Conservation (phyloP, 2,329 filamentous ascomycete species). For the Fusarium floridanum region DNA sequence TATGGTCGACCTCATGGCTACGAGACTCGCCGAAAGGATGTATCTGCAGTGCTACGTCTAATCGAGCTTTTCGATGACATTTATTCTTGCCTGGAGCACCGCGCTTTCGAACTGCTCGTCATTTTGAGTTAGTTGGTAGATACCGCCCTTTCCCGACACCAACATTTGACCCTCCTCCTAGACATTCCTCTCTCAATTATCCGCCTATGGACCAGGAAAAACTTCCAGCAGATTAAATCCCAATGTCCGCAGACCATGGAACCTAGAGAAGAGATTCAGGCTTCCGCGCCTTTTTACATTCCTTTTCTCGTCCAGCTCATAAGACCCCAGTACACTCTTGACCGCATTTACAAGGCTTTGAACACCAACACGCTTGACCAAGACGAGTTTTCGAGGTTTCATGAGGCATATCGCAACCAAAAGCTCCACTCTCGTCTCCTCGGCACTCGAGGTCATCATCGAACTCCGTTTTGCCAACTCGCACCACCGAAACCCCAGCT, state of each 20-base stretch:
- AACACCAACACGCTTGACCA: background rate
- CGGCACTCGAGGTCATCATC: background rate
- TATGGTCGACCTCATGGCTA: background rate
- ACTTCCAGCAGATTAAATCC: background rate
- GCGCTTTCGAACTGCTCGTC: conserved; percentile 9
- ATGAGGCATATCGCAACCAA: background rate
- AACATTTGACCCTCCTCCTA: background rate
- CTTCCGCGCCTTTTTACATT: conserved; percentile 2
- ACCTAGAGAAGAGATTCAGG: conserved; percentile 11
- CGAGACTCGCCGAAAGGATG: background rate
- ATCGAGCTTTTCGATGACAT: background rate
- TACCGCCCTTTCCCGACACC: background rate
- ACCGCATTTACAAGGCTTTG: background rate
- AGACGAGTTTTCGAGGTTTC: background rate
- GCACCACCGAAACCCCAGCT: background rate
- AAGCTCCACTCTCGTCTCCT: background rate
- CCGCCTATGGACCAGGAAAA: background rate
- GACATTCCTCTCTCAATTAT: conserved; percentile 5
- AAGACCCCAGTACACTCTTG: background rate
- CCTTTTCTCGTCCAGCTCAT: conserved; percentile 10
- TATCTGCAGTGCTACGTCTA: background rate
- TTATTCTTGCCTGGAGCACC: conserved; percentile 2
- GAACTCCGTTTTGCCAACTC: background rate
- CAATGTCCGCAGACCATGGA: background rate
- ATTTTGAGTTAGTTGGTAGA: conserved; percentile 1